Percentiles rank a stretch among this genome's conserved stretches.
Conservation (phyloP, 306 rosid genomes). For the Cyclanthera cordifolia region DNA sequence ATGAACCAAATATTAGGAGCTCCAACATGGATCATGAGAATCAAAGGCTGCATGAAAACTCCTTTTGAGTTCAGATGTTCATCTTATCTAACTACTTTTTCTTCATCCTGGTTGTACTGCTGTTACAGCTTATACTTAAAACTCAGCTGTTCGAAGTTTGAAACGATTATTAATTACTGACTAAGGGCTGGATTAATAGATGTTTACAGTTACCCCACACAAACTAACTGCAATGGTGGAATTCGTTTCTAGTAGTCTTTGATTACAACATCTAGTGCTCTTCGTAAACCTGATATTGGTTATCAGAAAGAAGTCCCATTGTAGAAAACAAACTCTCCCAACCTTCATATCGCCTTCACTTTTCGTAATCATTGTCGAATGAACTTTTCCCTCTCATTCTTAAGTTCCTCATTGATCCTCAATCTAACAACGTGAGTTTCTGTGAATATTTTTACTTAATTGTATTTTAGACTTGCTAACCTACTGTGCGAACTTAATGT, state of each 20-base stretch:
- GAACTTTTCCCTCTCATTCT: neutral
- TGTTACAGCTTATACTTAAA: neutral
- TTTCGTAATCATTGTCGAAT: neutral
- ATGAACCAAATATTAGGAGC: slow-evolving; percentile 18
- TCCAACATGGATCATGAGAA: slow-evolving; percentile 3
- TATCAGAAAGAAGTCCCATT: neutral
- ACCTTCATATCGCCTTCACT: neutral
- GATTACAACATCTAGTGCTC: neutral
- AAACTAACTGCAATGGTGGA: neutral
- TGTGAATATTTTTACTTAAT: neutral
- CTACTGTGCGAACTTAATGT: neutral
- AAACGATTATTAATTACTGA: neutral
- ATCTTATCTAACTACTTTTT: neutral
- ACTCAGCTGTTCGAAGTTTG: neutral
- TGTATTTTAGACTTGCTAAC: neutral
- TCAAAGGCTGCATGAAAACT: neutral
- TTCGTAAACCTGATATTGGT: neutral
- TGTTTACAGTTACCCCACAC: neutral
- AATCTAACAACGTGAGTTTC: neutral
- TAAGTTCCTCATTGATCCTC: neutral
- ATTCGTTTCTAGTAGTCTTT: neutral
- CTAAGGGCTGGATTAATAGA: neutral
- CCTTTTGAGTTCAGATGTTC: neutral
- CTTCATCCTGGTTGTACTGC: neutral
- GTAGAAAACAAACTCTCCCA: neutral